Base-by-base conservation (phyloP, 2,329 filamentous ascomycete species). In the Sclerotinia borealis region DNA sequence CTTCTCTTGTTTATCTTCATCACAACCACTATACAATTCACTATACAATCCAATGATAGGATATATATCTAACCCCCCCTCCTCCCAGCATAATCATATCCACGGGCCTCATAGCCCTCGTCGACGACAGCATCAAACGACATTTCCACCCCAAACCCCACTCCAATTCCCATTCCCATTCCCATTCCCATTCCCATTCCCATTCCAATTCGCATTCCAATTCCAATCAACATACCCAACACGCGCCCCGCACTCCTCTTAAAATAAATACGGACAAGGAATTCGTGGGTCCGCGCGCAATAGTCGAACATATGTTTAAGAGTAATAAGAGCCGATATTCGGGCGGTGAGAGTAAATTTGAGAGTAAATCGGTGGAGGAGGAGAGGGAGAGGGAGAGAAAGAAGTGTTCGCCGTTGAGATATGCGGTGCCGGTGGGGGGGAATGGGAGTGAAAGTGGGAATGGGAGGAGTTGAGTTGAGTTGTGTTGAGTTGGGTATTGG, bases 101-200 rank as follows among this genome's bases (percentile, higher is more conserved):
- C 52, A 95, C 92, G n/a, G 93, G 93, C 29, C 83, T 98, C 69
- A 87, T 96, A 70, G 86, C 90, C 9, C 85, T 98, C 50, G 89
- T 96, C 59, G 93, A 98, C 73, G 92, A 98, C 77, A 91, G 87
- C 78, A 96, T 98, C 79, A 90, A 91, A 76, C 64, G 68, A 10
- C 68, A 65, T 56, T 73, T 73, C 65, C 67, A 71, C 25, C 37
- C 67, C 27, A 70, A 68, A 61, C 83, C 90, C 8, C 85, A 98
- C 47, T 89, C 95, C 59, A 93, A 98, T 74, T 92, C 97, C 77
- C 91, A 87, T 78, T 96, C 97, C 79, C 90, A 90, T 76, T 58
- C 66, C 4, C 67, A 65, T 55, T 72, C 72, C 65, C 68, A 71
- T 43, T 25, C 67, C 36, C 69, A 68, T 49, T 82, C 82, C 69